Evolutionary conservation across 441 rosid genomes (phyloP).

Genomic region (Omphalea diandra): DNA sequence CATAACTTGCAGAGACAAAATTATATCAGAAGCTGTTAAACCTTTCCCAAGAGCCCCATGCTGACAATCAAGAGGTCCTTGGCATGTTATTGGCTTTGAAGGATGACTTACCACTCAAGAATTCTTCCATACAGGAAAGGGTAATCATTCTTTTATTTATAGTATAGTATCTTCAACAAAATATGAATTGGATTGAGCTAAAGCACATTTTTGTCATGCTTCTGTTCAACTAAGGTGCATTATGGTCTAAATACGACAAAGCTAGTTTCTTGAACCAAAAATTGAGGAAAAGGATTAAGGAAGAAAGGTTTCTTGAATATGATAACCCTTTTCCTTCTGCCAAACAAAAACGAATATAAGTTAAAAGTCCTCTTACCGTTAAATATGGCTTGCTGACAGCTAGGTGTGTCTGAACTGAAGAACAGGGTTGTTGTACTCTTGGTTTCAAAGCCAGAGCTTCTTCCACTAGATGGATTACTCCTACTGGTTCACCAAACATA

Average conservation of each 20-base stretch:
- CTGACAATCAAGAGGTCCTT: constrained; percentile 71
- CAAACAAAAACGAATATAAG: background rate
- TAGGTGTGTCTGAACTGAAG: constrained; percentile 54
- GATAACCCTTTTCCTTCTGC: background rate
- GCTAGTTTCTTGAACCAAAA: background rate
- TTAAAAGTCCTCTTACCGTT: constrained; percentile 9
- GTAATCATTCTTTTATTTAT: constrained; percentile 23
- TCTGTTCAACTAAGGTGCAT: background rate
- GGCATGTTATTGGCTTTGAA: constrained; percentile 45
- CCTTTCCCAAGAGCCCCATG: constrained; percentile 37
- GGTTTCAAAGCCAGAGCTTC: constrained; percentile 58
- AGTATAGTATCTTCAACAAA: constrained; percentile 5
- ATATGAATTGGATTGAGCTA: background rate
- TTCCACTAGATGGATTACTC: constrained; percentile 48
- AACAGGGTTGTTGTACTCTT: constrained; percentile 57
- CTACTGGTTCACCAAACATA: constrained; percentile 62
- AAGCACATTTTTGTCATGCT: background rate
- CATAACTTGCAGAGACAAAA: constrained; percentile 44
- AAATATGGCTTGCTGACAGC: constrained; percentile 38
- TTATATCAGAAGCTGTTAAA: constrained; percentile 51
- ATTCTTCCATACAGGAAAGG: constrained; percentile 47
- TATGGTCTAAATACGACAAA: background rate
- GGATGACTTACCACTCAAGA: constrained; percentile 59
- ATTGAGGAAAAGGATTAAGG: background rate
- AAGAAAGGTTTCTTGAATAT: background rate